Evolutionary conservation across 306 rosid species (phyloP).

Genomic region (Nissolia schottii): DNA sequence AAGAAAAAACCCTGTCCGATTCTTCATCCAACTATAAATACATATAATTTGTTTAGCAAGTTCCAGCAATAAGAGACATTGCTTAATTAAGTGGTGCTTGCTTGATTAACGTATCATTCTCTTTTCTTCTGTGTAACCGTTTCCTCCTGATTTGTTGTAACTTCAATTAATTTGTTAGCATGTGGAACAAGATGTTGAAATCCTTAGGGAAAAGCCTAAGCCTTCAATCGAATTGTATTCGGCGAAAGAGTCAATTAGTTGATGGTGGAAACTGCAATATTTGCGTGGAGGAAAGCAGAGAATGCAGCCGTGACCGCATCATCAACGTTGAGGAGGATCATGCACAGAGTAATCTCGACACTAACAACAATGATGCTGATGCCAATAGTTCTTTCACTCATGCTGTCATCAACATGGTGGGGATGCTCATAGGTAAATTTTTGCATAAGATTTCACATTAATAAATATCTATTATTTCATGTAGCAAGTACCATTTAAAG

Average conservation of each 20-base stretch:
- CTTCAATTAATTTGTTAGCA: neutral
- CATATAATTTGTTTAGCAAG: neutral
- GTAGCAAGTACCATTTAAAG: too few relatives aligned
- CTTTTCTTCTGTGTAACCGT: neutral
- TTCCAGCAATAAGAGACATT: neutral
- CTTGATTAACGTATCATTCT: too few relatives aligned
- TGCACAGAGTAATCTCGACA: neutral
- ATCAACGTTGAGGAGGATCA: conserved; percentile 5
- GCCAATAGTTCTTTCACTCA: conserved; percentile 52
- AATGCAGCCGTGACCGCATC: conserved; percentile 32
- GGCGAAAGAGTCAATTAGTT: conserved; percentile 20
- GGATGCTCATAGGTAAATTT: conserved; percentile 67
- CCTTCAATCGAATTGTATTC: conserved; percentile 15
- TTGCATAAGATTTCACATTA: neutral
- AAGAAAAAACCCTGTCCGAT: neutral
- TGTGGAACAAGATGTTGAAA: conserved; percentile 30
- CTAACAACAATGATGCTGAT: conserved; percentile 19
- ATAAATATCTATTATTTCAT: too few relatives aligned
- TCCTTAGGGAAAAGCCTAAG: neutral
- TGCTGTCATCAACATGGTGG: conserved; percentile 73
- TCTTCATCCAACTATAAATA: neutral
- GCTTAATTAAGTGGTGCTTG: neutral
- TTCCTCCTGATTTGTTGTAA: neutral
- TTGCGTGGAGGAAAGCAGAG: conserved; percentile 50
- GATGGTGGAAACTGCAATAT: conserved; percentile 28